Base-by-base conservation (phyloP, 108 stramenopile species). In the Cyclotella atomus region DNA sequence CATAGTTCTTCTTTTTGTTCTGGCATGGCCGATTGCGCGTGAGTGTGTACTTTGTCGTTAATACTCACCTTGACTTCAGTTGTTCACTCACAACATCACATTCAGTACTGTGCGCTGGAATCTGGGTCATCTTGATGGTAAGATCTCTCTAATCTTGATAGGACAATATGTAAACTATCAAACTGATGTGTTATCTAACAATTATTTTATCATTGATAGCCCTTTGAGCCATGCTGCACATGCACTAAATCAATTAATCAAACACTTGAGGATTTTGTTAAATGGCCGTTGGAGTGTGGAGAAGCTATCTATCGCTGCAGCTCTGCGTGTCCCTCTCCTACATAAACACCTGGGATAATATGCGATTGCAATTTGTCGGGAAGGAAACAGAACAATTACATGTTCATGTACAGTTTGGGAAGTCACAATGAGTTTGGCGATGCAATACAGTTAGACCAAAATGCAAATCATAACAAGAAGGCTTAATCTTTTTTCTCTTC, bases 21-120 rank as follows among this genome's bases (percentile, higher is more conserved):
- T 77, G 17, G 76, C 76, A 36, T 77, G 76, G 76, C 76, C 76
- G 14, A 41, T 70, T 57, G 76, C 68, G 29, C n/a, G 60, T 61
- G 1, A 23, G 60, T 61, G 41, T 2, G 17, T n/a, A n/a, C n/a
- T n/a, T n/a, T n/a, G n/a, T n/a, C n/a, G n/a, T n/a, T n/a, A n/a
- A n/a, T n/a, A n/a, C n/a, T n/a, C n/a, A n/a, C n/a, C n/a, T n/a
- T n/a, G n/a, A n/a, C n/a, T n/a, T n/a, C n/a, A n/a, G 16, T 30
- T 35, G 3, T 34, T 25, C 12, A 15, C 2, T 20, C 27, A 29
- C 6, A 2, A 7, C 23, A 30, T 41, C n/a, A n/a, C n/a, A n/a
- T n/a, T n/a, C n/a, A 61, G 16, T 65, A 0, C 29, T 59, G 43
- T 77, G 76, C 24, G 68, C 76, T 10, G 63, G n/a, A 16, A 44